Evolutionary conservation across 2,329 filamentous ascomycete genomes (phyloP).

Genomic region (Sarocladium oryzae): DNA sequence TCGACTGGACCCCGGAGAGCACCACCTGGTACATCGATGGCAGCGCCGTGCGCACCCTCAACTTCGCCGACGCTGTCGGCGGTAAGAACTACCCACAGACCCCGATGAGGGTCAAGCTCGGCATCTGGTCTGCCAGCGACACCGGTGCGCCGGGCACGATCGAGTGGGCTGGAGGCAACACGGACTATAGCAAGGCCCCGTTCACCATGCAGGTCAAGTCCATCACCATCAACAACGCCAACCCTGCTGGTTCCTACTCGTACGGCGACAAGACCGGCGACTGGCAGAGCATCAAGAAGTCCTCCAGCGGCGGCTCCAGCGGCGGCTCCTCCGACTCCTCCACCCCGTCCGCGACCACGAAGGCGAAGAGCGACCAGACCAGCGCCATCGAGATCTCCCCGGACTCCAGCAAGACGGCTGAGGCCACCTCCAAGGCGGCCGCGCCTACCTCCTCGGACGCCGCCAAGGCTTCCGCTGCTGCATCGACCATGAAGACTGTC

Average conservation of each 20-base stretch:
- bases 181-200: slow-evolving; percentile 44
- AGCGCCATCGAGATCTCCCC: background rate
- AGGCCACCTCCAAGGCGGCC: background rate
- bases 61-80: slow-evolving; percentile 38
- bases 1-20: slow-evolving; percentile 47
- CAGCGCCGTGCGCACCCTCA: slow-evolving; percentile 41
- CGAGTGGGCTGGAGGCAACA: slow-evolving; percentile 46
- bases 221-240: slow-evolving; percentile 36
- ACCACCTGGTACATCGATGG: slow-evolving; percentile 53
- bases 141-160: slow-evolving; percentile 34
- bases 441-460: background rate
- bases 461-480: background rate
- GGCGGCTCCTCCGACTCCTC: background rate
- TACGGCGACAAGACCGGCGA: slow-evolving; percentile 20
- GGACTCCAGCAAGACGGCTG: background rate
- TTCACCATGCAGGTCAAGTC: slow-evolving; percentile 51
- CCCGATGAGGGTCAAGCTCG: slow-evolving; percentile 46
- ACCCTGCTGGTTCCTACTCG: slow-evolving; percentile 26
- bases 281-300: slow-evolving; percentile 17
- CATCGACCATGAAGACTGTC: background rate
- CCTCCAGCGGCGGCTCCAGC: background rate
- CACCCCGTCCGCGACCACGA: background rate
- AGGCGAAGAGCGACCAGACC: background rate
- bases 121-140: slow-evolving; percentile 35
- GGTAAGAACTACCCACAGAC: slow-evolving; percentile 53